Base-by-base conservation (phyloP, 1,139 yeast genomes). In the Hemisphaericaspora subhashii region DNA sequence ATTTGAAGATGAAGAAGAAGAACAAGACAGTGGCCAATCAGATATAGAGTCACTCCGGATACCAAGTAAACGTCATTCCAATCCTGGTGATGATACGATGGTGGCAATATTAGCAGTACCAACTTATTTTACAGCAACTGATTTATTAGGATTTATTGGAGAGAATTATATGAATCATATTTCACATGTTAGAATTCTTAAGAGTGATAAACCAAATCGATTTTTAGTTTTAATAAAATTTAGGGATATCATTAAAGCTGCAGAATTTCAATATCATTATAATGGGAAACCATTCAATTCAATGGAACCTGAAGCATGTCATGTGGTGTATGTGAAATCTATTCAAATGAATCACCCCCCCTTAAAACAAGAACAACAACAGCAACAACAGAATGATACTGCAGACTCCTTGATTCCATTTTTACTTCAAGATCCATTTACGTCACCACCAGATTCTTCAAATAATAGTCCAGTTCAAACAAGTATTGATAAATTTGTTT, bases 231-330 rank as follows among this genome's bases (percentile, higher is more conserved):
- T 90, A 39, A 67, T 90, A 58, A 88, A 89, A 60, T 89, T 90
- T 58, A 69, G 79, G 27, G 75, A 73, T 29, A 55, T 71, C 1
- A 62, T 71, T 1, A 56, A 68, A 28, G 89, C 96, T 0, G 73
- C 77, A 8, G 68, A 66, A 35, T 89, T 90, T 58, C 82, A 81
- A 48, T 71, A 74, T 35, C 70, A 69, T 25, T 87, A 72, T 54
- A 84, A 89, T 55, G 95, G 96, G 2, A 78, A 77, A 45, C 71
- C 75, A 4, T 90, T 90, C 66, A 88, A 84, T 52, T 79, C 92
- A 3, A 83, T 88, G 86, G 96, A 89, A 52, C 89, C 95, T 0
- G 96, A 89, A 55, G 71, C 79, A 12, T 89, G 97, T 50, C 92
- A 85, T 55, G 87, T 82, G 5, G 77, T 89, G 2, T 78, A 74